Base-by-base conservation (phyloP, 1,284 basidiomycete genomes). In the Cystobasidiaceae sp. region DNA sequence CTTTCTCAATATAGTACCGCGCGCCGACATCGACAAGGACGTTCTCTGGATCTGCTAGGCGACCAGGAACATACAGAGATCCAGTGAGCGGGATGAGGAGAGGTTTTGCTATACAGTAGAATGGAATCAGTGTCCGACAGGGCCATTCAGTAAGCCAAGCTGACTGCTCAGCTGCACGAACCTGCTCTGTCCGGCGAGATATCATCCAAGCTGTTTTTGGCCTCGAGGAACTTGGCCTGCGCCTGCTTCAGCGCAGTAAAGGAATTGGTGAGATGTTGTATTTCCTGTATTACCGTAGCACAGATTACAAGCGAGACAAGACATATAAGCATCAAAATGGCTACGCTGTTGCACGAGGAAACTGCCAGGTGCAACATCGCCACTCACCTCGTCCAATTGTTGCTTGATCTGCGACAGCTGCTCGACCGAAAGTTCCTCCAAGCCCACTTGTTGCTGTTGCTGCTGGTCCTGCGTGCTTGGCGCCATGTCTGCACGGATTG, bases 21-120 rank as follows among this genome's bases (percentile, higher is more conserved):
- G 94, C 97, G 1, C 94, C 94, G 32, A 98, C 84, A 75, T 98
- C 94, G 19, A 98, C 86, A 66, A 97, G 87, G 51, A 98, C 93
- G 70, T 90, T 84, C 52, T 92, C 87, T 1, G 84, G 77, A 74
- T 97, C 88, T 27, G 81, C 82, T 34, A 97, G 81, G 78, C 87
- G 92, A 30, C 93, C 94, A 1, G 93, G 92, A 15, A 97, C 89
- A 75, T 97, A 97, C 3, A 98, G 82, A 1, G 92, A 96, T 76
- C 89, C 90, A 9, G 93, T 97, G 52, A 97, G 79, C 2, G 94
- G 94, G 1, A 97, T 89, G 21, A 97, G 82, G 67, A 93, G 85
- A 17, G 86, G 85, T 80, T 90, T 93, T 71, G 84, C 93, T 93
- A 69, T 13, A 4, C 17, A 9, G 13, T 25, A 44, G 13, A 27